phyloP scores from a whole-genome alignment of 805 yeast species.

The Schwanniomyces polymorphus region DNA sequence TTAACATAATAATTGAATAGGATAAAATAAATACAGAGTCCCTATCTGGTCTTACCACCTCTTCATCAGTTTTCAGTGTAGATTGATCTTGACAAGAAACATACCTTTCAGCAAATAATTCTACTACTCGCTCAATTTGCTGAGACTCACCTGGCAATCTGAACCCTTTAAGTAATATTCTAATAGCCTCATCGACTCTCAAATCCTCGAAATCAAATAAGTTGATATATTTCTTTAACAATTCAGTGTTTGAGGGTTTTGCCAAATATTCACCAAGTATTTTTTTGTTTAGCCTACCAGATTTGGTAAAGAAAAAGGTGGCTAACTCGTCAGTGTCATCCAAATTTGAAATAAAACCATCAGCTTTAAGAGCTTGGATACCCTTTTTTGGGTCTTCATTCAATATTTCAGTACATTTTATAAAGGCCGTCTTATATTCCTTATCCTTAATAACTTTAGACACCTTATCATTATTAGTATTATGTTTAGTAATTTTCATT shows the following conservation, averaged over 20 bases:
- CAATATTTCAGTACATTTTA: slow-evolving; percentile 71
- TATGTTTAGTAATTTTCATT: slow-evolving; percentile 24
- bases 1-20: slow-evolving; percentile 89
- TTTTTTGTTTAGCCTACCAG: slow-evolving; percentile 83
- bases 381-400: slow-evolving; percentile 82
- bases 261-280: slow-evolving; percentile 84
- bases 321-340: slow-evolving; percentile 66
- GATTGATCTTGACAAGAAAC: slow-evolving; percentile 54
- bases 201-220: slow-evolving; percentile 73
- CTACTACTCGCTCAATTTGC: slow-evolving; percentile 91
- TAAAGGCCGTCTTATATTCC: slow-evolving; percentile 68
- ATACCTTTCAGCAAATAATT: slow-evolving; percentile 79
- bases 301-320: slow-evolving; percentile 69
- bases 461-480: slow-evolving; percentile 8
- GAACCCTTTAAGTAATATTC: slow-evolving; percentile 77
- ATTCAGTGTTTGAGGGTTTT: slow-evolving; percentile 62
- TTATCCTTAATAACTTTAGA: slow-evolving; percentile 43
- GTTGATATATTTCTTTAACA: slow-evolving; percentile 64
- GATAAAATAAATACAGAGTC: slow-evolving; percentile 90
- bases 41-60: slow-evolving; percentile 63
- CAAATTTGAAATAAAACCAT: slow-evolving; percentile 55
- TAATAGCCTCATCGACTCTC: slow-evolving; percentile 90
- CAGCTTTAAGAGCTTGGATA: slow-evolving; percentile 58
- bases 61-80: slow-evolving; percentile 21
- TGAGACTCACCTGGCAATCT: slow-evolving; percentile 97